A percentile compares a stretch with the other conserved stretches of the same genome.
Evolutionary conservation across 2,329 filamentous ascomycete genomes (phyloP).

Genomic region (Cladosporium cucumerinum): DNA sequence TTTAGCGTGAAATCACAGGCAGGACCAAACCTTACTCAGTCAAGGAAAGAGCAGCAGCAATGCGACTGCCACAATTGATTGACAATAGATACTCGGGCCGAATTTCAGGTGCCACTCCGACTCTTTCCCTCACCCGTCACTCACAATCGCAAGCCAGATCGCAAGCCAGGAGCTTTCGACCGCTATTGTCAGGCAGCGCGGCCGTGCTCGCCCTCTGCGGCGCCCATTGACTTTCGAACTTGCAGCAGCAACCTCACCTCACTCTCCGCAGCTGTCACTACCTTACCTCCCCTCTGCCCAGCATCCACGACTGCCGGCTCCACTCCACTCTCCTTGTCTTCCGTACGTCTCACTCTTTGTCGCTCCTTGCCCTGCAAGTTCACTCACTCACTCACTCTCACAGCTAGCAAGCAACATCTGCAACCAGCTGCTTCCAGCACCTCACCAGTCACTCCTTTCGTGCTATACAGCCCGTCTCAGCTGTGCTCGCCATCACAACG

Average conservation of each 20-base stretch:
- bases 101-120: neutral
- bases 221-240: constrained; percentile 1
- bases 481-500: constrained; percentile 4
- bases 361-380: constrained; percentile 3
- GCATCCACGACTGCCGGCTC: neutral
- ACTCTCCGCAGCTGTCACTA: neutral
- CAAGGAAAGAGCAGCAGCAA: neutral
- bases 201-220: constrained; percentile 1
- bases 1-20: neutral
- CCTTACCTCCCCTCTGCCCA: neutral
- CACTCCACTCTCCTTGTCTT: neutral
- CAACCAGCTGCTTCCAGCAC: constrained; percentile 14
- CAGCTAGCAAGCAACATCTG: constrained; percentile 3
- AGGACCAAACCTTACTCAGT: neutral
- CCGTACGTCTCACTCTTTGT: constrained; percentile 2
- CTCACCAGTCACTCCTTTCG: constrained; percentile 17
- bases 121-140: neutral
- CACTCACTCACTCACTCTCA: neutral
- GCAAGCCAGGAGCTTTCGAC: neutral
- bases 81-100: neutral
- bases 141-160: neutral
- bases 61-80: neutral
- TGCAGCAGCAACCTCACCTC: neutral
- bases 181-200: constrained; percentile 1
- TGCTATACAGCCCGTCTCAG: neutral